Conservation (phyloP, 106 monocot genomes). For the Dactylorhiza incarnata region DNA sequence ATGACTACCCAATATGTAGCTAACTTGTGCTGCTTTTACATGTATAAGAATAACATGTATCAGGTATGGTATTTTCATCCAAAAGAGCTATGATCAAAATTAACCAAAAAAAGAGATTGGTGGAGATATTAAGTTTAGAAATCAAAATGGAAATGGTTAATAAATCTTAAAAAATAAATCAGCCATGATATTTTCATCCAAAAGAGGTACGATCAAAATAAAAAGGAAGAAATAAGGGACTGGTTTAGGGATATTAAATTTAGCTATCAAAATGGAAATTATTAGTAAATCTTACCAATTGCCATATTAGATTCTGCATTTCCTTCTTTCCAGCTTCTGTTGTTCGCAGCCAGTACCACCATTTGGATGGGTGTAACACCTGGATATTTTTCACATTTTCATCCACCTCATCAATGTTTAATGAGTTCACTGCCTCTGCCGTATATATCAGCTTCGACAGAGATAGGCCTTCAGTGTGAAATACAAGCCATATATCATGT, state of each 20-base stretch:
- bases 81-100: not conserved
- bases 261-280: not conserved
- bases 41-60: not conserved
- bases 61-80: not conserved
- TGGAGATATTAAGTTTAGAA: too few species aligned
- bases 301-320: constrained; percentile 65
- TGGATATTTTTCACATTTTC: constrained; percentile 24
- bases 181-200: not conserved
- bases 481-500: constrained; percentile 90
- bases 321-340: constrained; percentile 60
- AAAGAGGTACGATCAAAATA: not conserved
- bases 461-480: constrained; percentile 69
- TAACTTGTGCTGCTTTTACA: not conserved
- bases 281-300: constrained; percentile 44
- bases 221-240: not conserved
- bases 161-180: too few species aligned
- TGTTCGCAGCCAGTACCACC: constrained; percentile 90
- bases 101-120: not conserved
- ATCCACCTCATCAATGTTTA: constrained; percentile 27
- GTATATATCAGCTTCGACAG: constrained; percentile 74
- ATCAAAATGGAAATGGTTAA: too few species aligned
- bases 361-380: constrained; percentile 62
- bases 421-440: constrained; percentile 40
- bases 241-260: not conserved
- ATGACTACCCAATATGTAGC: not conserved